Evolutionary conservation across 1,139 yeast species (phyloP).

Genomic region (Candida pseudoviswanathii): DNA sequence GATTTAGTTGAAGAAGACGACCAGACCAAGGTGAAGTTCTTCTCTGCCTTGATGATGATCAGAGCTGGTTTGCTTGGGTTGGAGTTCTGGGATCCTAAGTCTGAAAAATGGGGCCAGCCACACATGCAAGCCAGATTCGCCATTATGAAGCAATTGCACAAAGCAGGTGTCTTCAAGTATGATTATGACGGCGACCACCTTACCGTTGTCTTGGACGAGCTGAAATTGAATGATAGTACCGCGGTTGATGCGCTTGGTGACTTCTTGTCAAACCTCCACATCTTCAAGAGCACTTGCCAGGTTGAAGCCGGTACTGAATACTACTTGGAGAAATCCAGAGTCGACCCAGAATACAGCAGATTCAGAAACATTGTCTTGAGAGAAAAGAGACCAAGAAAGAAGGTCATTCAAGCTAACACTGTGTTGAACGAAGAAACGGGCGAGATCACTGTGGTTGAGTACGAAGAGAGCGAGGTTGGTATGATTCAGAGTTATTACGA

Average conservation of each 20-base stretch:
- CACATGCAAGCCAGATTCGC: slow-evolving; percentile 93
- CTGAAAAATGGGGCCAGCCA: slow-evolving; percentile 91
- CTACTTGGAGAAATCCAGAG: slow-evolving; percentile 67
- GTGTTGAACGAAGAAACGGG: slow-evolving; percentile 32
- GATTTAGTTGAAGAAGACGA: slow-evolving; percentile 60
- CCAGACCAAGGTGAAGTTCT: slow-evolving; percentile 63
- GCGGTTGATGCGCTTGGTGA: slow-evolving; percentile 78
- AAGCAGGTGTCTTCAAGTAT: slow-evolving; percentile 66
- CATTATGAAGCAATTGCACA: slow-evolving; percentile 71
- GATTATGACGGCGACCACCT: slow-evolving; percentile 59
- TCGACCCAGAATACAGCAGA: slow-evolving; percentile 60
- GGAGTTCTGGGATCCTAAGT: slow-evolving; percentile 83
- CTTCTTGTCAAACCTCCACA: slow-evolving; percentile 70
- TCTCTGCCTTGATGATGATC: slow-evolving; percentile 79
- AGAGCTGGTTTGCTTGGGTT: slow-evolving; percentile 82
- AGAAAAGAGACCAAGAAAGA: slow-evolving; percentile 81
- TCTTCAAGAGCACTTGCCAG: slow-evolving; percentile 78
- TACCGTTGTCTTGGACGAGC: slow-evolving; percentile 56
- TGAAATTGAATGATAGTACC: slow-evolving; percentile 56
- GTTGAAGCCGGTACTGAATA: slow-evolving; percentile 62
- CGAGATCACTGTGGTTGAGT: slow-evolving; percentile 62
- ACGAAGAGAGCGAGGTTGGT: slow-evolving; percentile 73
- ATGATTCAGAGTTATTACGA: slow-evolving; percentile 78
- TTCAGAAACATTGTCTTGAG: slow-evolving; percentile 68
- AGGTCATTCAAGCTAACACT: slow-evolving; percentile 82